phyloP scores from a whole-genome alignment of 1,139 yeast species.

The Zygoascus hellenicus region DNA sequence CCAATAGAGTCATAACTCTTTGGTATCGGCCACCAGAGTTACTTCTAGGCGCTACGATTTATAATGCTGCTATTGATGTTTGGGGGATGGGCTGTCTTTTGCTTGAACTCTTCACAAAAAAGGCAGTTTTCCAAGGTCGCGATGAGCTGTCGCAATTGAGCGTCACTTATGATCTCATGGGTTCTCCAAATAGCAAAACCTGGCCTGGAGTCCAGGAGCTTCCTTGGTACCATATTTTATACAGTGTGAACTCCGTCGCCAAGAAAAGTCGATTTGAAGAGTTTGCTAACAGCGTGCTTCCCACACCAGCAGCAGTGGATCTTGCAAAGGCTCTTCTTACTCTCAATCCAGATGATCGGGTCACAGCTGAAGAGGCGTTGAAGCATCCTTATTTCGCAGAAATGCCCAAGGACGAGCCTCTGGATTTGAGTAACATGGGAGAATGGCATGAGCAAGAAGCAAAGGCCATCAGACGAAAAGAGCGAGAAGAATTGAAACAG shows the following conservation, averaged over 20 bases:
- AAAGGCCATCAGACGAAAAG: slow-evolving; percentile 66
- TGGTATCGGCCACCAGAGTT: slow-evolving; percentile 99
- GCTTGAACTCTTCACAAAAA: slow-evolving; percentile 68
- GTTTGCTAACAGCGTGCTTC: slow-evolving; percentile 41
- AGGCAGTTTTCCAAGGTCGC: slow-evolving; percentile 78
- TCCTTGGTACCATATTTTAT: slow-evolving; percentile 90
- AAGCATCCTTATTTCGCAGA: slow-evolving; percentile 64
- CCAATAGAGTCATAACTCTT: slow-evolving; percentile 88
- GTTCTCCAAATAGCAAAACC: slow-evolving; percentile 66
- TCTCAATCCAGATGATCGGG: slow-evolving; percentile 63
- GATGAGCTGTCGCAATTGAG: slow-evolving; percentile 83
- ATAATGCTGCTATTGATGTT: slow-evolving; percentile 86
- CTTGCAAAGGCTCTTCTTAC: slow-evolving; percentile 58
- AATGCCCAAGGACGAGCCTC: slow-evolving; percentile 54
- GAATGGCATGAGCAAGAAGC: slow-evolving; percentile 99
- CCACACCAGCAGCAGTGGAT: slow-evolving; percentile 50
- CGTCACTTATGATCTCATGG: slow-evolving; percentile 75
- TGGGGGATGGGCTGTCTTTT: slow-evolving; percentile 97
- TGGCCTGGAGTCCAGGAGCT: slow-evolving; percentile 75
- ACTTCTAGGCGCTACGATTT: slow-evolving; percentile 80
- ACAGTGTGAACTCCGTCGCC: slow-evolving; percentile 45
- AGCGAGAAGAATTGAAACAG: slow-evolving; percentile 36
- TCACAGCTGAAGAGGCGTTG: slow-evolving; percentile 58
- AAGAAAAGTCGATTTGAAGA: slow-evolving; percentile 24
- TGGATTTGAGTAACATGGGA: slow-evolving; percentile 52